Conservation (phyloP, 1,139 yeast genomes). For the Geotrichum bryndzae region DNA sequence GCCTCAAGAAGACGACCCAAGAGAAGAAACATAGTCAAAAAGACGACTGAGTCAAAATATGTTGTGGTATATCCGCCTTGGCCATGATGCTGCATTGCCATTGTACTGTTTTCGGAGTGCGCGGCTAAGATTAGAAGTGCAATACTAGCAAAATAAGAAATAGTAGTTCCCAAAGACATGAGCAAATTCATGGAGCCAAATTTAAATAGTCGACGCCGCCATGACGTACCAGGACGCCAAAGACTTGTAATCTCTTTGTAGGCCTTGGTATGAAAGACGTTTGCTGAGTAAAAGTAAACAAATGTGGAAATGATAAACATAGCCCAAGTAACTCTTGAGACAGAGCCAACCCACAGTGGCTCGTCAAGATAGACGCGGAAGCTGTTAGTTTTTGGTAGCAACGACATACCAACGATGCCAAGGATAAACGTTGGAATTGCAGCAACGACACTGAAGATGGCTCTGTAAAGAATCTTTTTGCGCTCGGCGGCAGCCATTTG, state of each 20-base stretch:
- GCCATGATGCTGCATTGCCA: slow-evolving; percentile 10
- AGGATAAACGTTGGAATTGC: slow-evolving; percentile 67
- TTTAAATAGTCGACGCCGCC: slow-evolving; percentile 51
- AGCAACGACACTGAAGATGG: slow-evolving; percentile 45
- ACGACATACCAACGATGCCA: slow-evolving; percentile 64
- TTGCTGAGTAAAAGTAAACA: slow-evolving; percentile 69
- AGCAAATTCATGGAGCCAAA: slow-evolving; percentile 76
- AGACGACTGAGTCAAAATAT: slow-evolving; percentile 74
- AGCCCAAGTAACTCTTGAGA: slow-evolving; percentile 60
- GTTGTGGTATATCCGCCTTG: slow-evolving; percentile 51
- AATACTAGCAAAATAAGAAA: slow-evolving; percentile 65
- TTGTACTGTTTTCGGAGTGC: slow-evolving; percentile 13
- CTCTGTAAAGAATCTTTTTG: slow-evolving; percentile 42
- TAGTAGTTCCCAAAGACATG: slow-evolving; percentile 66
- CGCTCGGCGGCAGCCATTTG: slow-evolving; percentile 48
- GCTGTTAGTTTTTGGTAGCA: slow-evolving; percentile 43
- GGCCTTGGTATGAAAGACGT: slow-evolving; percentile 64
- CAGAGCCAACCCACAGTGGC: slow-evolving; percentile 62
- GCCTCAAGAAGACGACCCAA: slow-evolving; percentile 67
- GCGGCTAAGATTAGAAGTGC: slow-evolving; percentile 51
- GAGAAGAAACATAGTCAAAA: slow-evolving; percentile 61
- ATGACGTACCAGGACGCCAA: slow-evolving; percentile 53
- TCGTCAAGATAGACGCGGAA: slow-evolving; percentile 52
- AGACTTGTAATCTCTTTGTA: slow-evolving; percentile 50
- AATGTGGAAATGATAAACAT: slow-evolving; percentile 62